phyloP scores from a whole-genome alignment of 129 eudicot species.

The Saposhnikovia divaricata region DNA sequence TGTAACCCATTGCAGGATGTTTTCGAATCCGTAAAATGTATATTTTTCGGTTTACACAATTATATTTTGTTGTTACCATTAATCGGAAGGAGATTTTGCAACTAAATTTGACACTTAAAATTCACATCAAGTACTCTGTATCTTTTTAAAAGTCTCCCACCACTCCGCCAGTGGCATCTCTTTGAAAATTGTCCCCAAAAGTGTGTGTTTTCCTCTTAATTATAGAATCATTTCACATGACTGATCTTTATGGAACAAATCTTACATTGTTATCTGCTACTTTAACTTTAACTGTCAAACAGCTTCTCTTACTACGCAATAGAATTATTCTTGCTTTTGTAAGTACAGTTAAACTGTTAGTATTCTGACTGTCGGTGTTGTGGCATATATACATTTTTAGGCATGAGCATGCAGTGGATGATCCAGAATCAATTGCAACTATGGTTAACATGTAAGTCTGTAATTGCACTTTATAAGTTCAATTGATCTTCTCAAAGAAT shows the following conservation, averaged over 20 bases:
- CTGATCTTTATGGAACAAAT: neutral
- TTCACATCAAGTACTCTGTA: neutral
- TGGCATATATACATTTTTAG: conserved; percentile 16
- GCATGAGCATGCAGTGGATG: conserved; percentile 56
- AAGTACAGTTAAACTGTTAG: neutral
- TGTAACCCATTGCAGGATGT: neutral
- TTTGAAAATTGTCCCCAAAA: neutral
- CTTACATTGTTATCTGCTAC: neutral
- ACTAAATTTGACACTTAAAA: neutral
- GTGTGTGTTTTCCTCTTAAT: neutral
- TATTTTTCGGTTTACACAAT: neutral
- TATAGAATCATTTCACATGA: conserved; percentile 2
- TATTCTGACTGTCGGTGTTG: conserved; percentile 7
- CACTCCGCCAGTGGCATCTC: neutral
- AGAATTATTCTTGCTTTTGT: neutral
- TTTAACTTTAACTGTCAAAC: conserved; percentile 3
- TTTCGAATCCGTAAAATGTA: neutral
- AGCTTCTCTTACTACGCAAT: neutral
- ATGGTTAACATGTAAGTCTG: conserved; percentile 61
- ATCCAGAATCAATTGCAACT: conserved; percentile 58
- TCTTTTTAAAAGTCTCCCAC: neutral
- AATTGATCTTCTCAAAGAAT: neutral
- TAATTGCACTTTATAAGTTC: neutral
- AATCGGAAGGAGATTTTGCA: neutral
- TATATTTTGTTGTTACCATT: neutral